These are phyloP conservation scores for Yarrowia sp. DNA, from an alignment of 805 yeast species.

Conservation along the genomic window DNA sequence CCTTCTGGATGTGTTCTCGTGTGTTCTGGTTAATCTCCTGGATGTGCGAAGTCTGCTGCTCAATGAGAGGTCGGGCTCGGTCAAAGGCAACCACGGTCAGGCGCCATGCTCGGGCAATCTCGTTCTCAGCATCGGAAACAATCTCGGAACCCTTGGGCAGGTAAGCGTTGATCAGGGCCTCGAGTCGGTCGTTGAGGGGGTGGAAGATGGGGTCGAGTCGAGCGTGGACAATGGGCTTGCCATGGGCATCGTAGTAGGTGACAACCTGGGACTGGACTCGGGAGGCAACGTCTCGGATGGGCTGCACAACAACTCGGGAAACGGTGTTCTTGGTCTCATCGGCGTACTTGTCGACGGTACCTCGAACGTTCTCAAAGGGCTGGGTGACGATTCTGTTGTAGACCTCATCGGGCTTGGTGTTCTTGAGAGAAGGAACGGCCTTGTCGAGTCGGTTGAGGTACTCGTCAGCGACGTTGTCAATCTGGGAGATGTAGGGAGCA, in stretches of 20 bases:
- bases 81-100: slow-evolving; percentile 43
- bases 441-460: slow-evolving; percentile 58
- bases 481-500: slow-evolving; percentile 47
- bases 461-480: slow-evolving; percentile 56
- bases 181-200: slow-evolving; percentile 60
- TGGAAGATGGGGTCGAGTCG: slow-evolving; percentile 59
- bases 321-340: slow-evolving; percentile 37
- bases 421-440: slow-evolving; percentile 57
- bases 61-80: slow-evolving; percentile 33
- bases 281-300: slow-evolving; percentile 43
- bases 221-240: slow-evolving; percentile 62
- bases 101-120: slow-evolving; percentile 52
- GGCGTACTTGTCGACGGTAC: slow-evolving; percentile 40
- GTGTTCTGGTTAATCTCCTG: slow-evolving; percentile 29
- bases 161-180: slow-evolving; percentile 44
- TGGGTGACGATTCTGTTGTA: slow-evolving; percentile 43
- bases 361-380: slow-evolving; percentile 41
- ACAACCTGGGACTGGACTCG: slow-evolving; percentile 53
- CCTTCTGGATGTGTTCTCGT: slow-evolving; percentile 30
- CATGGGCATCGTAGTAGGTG: slow-evolving; percentile 54
- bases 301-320: slow-evolving; percentile 50
- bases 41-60: slow-evolving; percentile 30
- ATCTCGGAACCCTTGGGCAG: slow-evolving; percentile 46
- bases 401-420: slow-evolving; percentile 54
- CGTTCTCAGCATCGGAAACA: slow-evolving; percentile 51